phyloP scores from a whole-genome alignment of 352 stramenopile genomes.

The Globisporangium orthogonon region DNA sequence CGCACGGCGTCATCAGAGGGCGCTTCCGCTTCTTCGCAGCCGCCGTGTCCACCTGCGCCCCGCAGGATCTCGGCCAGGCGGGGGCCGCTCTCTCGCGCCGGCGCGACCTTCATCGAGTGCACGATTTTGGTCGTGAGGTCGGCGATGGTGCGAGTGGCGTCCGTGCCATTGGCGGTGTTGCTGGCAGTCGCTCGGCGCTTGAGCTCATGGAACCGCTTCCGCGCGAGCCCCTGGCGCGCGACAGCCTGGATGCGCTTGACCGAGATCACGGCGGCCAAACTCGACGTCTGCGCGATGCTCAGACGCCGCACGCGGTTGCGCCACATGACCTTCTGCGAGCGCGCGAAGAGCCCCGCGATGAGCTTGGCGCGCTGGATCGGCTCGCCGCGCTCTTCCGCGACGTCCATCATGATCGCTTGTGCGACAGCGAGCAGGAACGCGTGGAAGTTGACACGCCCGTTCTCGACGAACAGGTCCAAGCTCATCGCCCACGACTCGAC shows the following conservation, averaged over 20 bases:
- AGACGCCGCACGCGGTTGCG: conserved; percentile 11
- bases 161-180: neutral
- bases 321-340: conserved; percentile 19
- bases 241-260: conserved; percentile 32
- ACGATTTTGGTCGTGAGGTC: conserved; percentile 8
- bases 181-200: conserved; percentile 8
- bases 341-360: conserved; percentile 21
- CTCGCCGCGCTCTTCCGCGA: conserved; percentile 24
- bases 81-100: conserved; percentile 1
- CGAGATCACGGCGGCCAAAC: conserved; percentile 23
- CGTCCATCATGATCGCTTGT: conserved; percentile 21
- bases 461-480: conserved; percentile 23
- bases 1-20: neutral
- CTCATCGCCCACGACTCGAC: conserved; percentile 25
- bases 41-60: neutral
- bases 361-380: conserved; percentile 16
- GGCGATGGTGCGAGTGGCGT: neutral
- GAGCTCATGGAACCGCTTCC: conserved; percentile 18
- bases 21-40: neutral
- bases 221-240: conserved; percentile 17
- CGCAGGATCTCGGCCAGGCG: conserved; percentile 4
- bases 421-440: conserved; percentile 30
- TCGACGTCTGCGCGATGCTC: conserved; percentile 14
- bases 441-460: conserved; percentile 28
- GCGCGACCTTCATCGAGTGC: conserved; percentile 15